Evolutionary conservation across 345 rosid species (phyloP).

Genomic region (Kernera saxatilis): DNA sequence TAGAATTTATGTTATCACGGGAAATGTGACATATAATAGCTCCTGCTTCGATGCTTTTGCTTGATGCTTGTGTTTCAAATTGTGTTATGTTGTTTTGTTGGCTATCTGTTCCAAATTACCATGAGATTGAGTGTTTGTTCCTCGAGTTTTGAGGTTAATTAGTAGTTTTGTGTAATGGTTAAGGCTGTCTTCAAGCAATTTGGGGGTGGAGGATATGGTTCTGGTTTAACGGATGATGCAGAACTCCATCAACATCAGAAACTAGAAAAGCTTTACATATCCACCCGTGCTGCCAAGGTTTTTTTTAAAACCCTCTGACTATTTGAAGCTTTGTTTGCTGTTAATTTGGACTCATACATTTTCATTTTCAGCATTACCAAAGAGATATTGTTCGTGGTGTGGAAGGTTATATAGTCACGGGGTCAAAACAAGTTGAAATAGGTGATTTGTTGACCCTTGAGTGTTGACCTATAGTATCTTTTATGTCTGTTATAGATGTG

Average conservation of each 20-base stretch:
- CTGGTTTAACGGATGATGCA: constrained; percentile 65
- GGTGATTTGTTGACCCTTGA: constrained; percentile 40
- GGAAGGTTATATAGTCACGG: constrained; percentile 88
- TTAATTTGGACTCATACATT: neutral
- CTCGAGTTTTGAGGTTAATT: neutral
- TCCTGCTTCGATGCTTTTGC: neutral
- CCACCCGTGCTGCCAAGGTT: constrained; percentile 95
- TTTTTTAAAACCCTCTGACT: neutral
- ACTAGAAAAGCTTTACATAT: constrained; percentile 90
- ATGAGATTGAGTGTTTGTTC: neutral
- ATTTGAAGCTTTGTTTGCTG: neutral
- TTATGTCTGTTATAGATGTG: neutral
- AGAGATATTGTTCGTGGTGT: constrained; percentile 96
- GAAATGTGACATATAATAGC: neutral
- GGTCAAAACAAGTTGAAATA: constrained; percentile 93
- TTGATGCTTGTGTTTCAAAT: neutral
- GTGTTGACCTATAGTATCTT: neutral
- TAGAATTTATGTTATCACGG: neutral
- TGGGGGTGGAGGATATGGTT: constrained; percentile 83
- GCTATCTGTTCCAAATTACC: neutral
- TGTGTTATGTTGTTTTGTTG: neutral
- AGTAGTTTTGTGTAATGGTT: constrained; percentile 1
- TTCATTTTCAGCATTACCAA: constrained; percentile 77
- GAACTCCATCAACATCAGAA: constrained; percentile 87
- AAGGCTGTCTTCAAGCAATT: constrained; percentile 97